Percentiles rank a stretch among this genome's conserved stretches.
Evolutionary conservation across 345 rosid species (phyloP).

Genomic region (Kernera saxatilis): DNA sequence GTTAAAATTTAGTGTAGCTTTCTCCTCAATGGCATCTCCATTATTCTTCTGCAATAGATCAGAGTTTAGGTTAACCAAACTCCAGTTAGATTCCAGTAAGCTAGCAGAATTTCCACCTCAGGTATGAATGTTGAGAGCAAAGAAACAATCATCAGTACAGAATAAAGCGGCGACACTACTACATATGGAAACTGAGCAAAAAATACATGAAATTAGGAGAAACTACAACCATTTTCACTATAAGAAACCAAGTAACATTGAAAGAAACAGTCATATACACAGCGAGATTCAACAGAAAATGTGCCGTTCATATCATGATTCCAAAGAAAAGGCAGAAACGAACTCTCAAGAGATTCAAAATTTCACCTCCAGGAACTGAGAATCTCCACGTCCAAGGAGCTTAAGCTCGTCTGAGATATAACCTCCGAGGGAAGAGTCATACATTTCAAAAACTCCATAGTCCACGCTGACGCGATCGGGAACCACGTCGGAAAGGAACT

Average conservation of each 20-base stretch:
- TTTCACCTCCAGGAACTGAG: conserved; percentile 24
- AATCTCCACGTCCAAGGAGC: neutral
- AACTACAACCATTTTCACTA: conserved; percentile 15
- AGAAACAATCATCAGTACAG: neutral
- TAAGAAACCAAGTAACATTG: neutral
- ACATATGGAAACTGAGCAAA: neutral
- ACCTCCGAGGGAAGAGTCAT: neutral
- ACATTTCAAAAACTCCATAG: conserved; percentile 24
- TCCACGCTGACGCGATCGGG: conserved; percentile 43
- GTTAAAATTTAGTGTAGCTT: conserved; percentile 16
- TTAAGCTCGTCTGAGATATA: neutral
- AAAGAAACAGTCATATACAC: neutral
- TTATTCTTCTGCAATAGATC: conserved; percentile 39
- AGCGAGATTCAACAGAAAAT: neutral
- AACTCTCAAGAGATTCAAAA: neutral
- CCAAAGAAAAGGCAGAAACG: neutral
- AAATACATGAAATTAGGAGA: neutral
- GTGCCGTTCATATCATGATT: conserved; percentile 5
- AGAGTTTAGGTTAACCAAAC: conserved; percentile 22
- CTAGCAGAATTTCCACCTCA: neutral
- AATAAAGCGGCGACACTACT: neutral
- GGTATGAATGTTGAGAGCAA: neutral
- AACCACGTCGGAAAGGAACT: conserved; percentile 44
- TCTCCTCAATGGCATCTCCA: conserved; percentile 28
- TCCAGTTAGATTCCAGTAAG: conserved; percentile 24